These are phyloP conservation scores for Alternaria novae-zelandiae DNA, from an alignment of 2,329 filamentous ascomycete species.

Conservation along the genomic window DNA sequence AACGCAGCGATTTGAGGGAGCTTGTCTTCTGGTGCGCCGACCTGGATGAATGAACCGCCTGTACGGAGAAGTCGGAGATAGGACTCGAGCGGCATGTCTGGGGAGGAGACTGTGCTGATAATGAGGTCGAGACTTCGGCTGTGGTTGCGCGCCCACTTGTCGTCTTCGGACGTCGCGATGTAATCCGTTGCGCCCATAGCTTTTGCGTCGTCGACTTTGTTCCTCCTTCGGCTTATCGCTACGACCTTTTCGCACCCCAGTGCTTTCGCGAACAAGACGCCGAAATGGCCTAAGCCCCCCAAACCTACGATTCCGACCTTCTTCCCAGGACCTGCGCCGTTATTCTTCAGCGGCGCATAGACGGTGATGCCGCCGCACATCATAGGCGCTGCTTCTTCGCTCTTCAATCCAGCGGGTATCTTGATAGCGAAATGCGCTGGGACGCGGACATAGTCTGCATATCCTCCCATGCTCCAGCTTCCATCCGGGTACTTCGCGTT, in stretches of 20 bases:
- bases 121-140: slow-evolving; percentile 65
- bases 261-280: slow-evolving; percentile 72
- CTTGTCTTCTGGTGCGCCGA: slow-evolving; percentile 69
- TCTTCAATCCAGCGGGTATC: slow-evolving; percentile 60
- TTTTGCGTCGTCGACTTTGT: slow-evolving; percentile 66
- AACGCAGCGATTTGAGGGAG: slow-evolving; percentile 63
- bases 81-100: slow-evolving; percentile 67
- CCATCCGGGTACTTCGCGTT: slow-evolving; percentile 63
- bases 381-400: slow-evolving; percentile 68
- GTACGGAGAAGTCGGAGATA: slow-evolving; percentile 68
- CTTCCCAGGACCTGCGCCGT: slow-evolving; percentile 73
- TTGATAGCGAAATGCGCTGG: slow-evolving; percentile 65
- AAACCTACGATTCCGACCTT: slow-evolving; percentile 74
- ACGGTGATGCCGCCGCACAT: slow-evolving; percentile 80
- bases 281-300: slow-evolving; percentile 77
- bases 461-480: slow-evolving; percentile 70
- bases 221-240: slow-evolving; percentile 65
- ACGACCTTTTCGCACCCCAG: slow-evolving; percentile 72
- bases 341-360: slow-evolving; percentile 71
- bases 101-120: slow-evolving; percentile 63
- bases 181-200: slow-evolving; percentile 71
- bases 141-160: slow-evolving; percentile 66
- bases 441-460: slow-evolving; percentile 62
- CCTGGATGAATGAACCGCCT: slow-evolving; percentile 69
- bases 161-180: slow-evolving; percentile 53